These are phyloP conservation scores for Pezicula rhizophila DNA, from an alignment of 2,329 filamentous ascomycete genomes.

Conservation along the genomic window DNA sequence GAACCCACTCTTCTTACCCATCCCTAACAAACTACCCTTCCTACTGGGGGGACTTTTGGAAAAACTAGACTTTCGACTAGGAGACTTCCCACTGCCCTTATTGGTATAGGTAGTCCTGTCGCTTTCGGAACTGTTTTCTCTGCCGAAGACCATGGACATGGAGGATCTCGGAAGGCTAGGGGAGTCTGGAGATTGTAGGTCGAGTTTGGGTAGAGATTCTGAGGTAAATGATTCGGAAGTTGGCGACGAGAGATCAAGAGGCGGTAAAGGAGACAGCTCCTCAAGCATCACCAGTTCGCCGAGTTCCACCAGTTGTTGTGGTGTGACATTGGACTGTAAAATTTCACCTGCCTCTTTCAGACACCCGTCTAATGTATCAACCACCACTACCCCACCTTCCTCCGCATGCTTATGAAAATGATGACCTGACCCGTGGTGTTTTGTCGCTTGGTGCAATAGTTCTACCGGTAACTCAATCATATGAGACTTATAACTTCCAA, in stretches of 20 bases:
- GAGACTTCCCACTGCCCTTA: not conserved
- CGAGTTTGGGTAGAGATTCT: constrained; percentile 7
- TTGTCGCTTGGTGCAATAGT: constrained; percentile 58
- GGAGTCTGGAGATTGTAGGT: constrained; percentile 2
- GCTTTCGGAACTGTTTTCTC: not conserved
- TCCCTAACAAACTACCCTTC: constrained; percentile 7
- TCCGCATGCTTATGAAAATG: constrained; percentile 63
- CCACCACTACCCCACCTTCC: constrained; percentile 61
- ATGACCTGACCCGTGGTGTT: constrained; percentile 43
- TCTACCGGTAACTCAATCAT: constrained; percentile 83
- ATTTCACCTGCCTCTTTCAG: constrained; percentile 83
- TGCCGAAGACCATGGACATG: not conserved
- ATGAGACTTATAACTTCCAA: constrained; percentile 62
- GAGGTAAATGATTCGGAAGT: not conserved
- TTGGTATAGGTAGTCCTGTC: not conserved
- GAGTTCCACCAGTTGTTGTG: constrained; percentile 76
- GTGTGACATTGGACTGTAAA: constrained; percentile 66
- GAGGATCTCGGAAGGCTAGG: not conserved
- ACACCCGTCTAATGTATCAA: constrained; percentile 73
- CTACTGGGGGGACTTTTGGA: constrained; percentile 10
- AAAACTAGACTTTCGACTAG: constrained; percentile 16
- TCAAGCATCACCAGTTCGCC: constrained; percentile 70
- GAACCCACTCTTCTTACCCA: constrained; percentile 9
- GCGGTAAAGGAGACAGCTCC: constrained; percentile 11
- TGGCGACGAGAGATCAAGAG: not conserved